Conservation (phyloP, 768 basidiomycete species). For the Psilocybe azurescens region DNA sequence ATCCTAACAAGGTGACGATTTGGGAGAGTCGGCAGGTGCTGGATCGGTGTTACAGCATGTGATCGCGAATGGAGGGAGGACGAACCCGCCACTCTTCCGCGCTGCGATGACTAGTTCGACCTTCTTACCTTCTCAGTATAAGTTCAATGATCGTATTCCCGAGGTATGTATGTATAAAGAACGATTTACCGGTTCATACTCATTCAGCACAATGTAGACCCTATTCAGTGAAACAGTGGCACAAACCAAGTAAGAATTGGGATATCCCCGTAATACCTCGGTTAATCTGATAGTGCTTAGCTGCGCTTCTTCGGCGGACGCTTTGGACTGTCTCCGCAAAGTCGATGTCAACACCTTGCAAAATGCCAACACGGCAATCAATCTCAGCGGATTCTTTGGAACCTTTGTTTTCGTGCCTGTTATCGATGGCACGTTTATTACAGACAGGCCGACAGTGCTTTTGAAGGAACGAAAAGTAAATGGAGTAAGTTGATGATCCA, state of each 20-base stretch:
- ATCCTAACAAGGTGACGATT: conserved; percentile 43
- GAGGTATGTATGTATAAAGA: conserved; percentile 31
- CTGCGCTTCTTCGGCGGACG: conserved; percentile 37
- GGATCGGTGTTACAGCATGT: conserved; percentile 57
- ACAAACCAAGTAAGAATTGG: conserved; percentile 9
- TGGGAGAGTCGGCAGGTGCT: conserved; percentile 51
- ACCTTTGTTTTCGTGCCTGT: conserved; percentile 49
- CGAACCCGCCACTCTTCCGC: conserved; percentile 48
- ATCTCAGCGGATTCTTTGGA: conserved; percentile 39
- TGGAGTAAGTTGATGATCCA: conserved; percentile 1
- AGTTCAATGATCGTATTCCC: conserved; percentile 46
- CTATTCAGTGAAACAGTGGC: conserved; percentile 9
- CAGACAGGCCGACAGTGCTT: conserved; percentile 45
- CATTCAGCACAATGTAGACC: conserved; percentile 22
- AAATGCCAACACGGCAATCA: conserved; percentile 36
- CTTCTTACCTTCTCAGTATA: conserved; percentile 51
- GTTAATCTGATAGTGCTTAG: conserved; percentile 23
- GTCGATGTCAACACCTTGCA: conserved; percentile 36
- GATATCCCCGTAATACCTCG: conserved; percentile 4
- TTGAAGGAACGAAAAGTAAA: conserved; percentile 32
- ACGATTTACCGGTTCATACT: too few relatives aligned
- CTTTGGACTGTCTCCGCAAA: conserved; percentile 45
- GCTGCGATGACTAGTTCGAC: conserved; percentile 51
- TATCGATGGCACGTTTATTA: conserved; percentile 52
- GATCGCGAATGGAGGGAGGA: conserved; percentile 50